phyloP scores from a whole-genome alignment of 306 rosid species.

The Acacia melanoxylon region DNA sequence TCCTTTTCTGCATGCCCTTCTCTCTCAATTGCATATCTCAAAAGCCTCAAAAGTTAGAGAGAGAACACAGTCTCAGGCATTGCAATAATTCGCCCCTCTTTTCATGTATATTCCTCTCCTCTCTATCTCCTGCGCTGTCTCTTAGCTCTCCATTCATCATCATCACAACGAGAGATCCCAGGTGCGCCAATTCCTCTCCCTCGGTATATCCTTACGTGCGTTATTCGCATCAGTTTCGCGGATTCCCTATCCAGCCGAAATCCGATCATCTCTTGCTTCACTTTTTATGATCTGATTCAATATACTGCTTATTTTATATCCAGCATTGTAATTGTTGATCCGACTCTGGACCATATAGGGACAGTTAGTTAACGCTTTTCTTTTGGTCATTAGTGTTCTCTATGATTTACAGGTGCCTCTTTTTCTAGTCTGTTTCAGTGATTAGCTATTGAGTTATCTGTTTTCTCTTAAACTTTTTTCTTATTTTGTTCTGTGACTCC shows the following conservation, averaged over 20 bases:
- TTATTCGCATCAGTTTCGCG: constrained; percentile 9
- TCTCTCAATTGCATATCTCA: constrained; percentile 61
- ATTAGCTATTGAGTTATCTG: constrained; percentile 17
- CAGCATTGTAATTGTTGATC: constrained; percentile 27
- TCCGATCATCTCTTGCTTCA: constrained; percentile 42
- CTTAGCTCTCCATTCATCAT: constrained; percentile 26
- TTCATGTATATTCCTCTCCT: constrained; percentile 43
- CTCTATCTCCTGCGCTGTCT: constrained; percentile 13
- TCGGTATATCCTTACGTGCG: constrained; percentile 9
- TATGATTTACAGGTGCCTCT: constrained; percentile 42
- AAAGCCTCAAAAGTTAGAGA: constrained; percentile 77
- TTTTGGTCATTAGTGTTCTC: constrained; percentile 23
- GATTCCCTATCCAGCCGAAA: constrained; percentile 19
- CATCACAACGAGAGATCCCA: constrained; percentile 50
- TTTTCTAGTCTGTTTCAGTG: constrained; percentile 14
- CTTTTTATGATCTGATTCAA: not conserved
- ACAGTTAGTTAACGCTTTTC: constrained; percentile 19
- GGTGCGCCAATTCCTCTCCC: constrained; percentile 48
- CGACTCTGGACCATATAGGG: constrained; percentile 27
- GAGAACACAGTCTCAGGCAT: constrained; percentile 48
- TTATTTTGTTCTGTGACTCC: constrained; percentile 30
- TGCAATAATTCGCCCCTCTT: constrained; percentile 80
- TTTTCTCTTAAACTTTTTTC: not conserved
- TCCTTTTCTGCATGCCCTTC: constrained; percentile 34
- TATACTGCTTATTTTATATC: constrained; percentile 23